Evolutionary conservation across 2,329 filamentous ascomycete species (phyloP), one percentile per base, ranked within the genome.

Genomic region (Knufia fluminis): DNA sequence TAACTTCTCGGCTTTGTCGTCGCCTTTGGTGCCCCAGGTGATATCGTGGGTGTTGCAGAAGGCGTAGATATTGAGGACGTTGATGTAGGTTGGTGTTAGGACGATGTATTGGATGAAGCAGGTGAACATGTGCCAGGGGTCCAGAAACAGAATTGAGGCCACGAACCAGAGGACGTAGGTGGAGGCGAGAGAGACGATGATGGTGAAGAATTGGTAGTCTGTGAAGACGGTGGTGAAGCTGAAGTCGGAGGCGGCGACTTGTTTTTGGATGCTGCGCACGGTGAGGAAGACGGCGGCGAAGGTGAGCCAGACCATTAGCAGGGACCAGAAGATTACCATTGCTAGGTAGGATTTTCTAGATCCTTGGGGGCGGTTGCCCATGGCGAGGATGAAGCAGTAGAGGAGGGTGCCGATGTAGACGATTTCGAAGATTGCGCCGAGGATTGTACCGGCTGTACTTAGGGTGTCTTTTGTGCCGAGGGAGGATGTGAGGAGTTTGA

Each of bases 81-180:
- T 98, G 72, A 94, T 94, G 71, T 95, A 98, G 0, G 90, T 95
- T 0, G 92, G 92, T 0, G 90, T 95, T 51, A 98, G 77, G 36
- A 97, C 79, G 60, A 97, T 82, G 67, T 98, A 98, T 77, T 97
- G 92, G 43, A 89, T 67, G 68, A 97, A 88, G 46, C 71, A 80
- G n/a, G 92, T 97, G 66, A 95, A 77, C 89, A 98, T 97, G 71
- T 98, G 92, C 91, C 92, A 98, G 3, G 92, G 92, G 66, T 98
- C 92, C 67, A 97, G 82, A 82, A 97, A 97, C 58, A 98, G 74
- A 57, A 98, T 75, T 7, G 89, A 95, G 0, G 88, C 85, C 45
- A 98, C 70, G 52, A 97, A 78, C 85, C 90, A 98, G 61, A 98
- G 82, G 54, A 94, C 77, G 64, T 92, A 98, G 0, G 92, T 98